These are phyloP conservation scores for Arthroderma sp. DNA, from an alignment of 2,329 filamentous ascomycete genomes.

Conservation along the genomic window DNA sequence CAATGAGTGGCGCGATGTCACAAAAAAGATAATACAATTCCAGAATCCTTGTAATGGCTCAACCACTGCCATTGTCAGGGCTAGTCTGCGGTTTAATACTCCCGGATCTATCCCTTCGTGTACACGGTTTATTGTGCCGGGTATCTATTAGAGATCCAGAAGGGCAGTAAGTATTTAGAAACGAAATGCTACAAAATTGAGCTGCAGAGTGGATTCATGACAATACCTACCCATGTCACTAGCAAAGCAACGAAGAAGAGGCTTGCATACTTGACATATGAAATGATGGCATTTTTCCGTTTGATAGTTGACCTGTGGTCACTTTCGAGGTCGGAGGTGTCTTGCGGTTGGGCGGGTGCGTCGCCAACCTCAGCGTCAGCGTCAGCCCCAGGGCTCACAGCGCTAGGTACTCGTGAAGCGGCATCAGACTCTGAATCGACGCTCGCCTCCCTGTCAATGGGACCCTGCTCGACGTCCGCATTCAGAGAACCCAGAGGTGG, in stretches of 20 bases:
- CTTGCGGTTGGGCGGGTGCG: too few relatives aligned
- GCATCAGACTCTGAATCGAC: too few relatives aligned
- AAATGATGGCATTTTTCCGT: constrained; percentile 24
- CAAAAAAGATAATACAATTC: constrained; percentile 66
- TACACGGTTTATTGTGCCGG: constrained; percentile 62
- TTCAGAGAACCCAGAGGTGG: too few relatives aligned
- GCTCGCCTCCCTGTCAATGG: too few relatives aligned
- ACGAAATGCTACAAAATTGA: background rate
- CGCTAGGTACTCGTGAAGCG: too few relatives aligned
- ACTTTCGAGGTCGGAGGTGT: too few relatives aligned
- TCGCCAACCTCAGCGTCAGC: too few relatives aligned
- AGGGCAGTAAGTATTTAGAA: constrained; percentile 2
- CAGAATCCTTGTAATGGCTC: constrained; percentile 73
- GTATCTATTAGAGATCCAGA: constrained; percentile 31
- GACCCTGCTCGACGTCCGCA: too few relatives aligned
- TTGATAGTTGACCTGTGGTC: constrained; percentile 14
- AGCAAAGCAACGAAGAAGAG: constrained; percentile 30
- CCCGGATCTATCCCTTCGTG: constrained; percentile 51
- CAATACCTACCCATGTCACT: constrained; percentile 26
- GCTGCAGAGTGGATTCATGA: background rate
- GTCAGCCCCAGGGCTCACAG: too few relatives aligned
- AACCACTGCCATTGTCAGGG: constrained; percentile 59
- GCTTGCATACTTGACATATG: constrained; percentile 28
- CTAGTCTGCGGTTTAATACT: constrained; percentile 43
- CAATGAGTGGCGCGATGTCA: constrained; percentile 38